Percentiles rank a stretch among this genome's conserved stretches.
phyloP scores from a whole-genome alignment of 345 rosid genomes.

The Eucalyptus erythrocorys region DNA sequence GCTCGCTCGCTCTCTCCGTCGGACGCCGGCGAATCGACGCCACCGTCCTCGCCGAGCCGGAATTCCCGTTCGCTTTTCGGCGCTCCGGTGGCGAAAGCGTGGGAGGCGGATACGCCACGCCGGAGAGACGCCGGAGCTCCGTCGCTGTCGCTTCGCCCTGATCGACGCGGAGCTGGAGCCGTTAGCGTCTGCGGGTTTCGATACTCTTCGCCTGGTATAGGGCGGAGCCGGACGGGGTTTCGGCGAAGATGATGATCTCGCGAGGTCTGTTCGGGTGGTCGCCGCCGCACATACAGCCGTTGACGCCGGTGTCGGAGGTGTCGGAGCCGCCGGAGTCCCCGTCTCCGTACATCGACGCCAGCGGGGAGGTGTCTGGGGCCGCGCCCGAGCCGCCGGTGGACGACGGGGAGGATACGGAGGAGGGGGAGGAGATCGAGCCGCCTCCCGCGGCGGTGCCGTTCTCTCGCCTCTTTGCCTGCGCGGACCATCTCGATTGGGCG shows the following conservation, averaged over 20 bases:
- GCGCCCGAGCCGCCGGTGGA: constrained; percentile 23
- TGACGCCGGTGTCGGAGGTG: constrained; percentile 97
- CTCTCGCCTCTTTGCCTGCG: constrained; percentile 69
- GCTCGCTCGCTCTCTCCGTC: background rate
- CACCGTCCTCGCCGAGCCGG: background rate
- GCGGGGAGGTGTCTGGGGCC: constrained; percentile 46
- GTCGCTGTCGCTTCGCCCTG: background rate
- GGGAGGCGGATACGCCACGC: background rate
- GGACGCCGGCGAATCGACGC: background rate
- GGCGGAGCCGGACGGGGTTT: background rate
- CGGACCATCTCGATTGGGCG: constrained; percentile 84
- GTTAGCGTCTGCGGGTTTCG: background rate
- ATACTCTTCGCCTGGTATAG: background rate
- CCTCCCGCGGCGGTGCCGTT: constrained; percentile 99
- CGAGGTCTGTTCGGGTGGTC: constrained; percentile 99
- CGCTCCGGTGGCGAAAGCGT: background rate
- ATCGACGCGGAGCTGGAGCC: background rate
- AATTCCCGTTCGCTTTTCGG: background rate
- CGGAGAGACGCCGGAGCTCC: background rate
- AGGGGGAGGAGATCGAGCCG: constrained; percentile 77
- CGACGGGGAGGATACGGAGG: constrained; percentile 79
- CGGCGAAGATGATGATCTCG: constrained; percentile 63
- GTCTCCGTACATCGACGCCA: constrained; percentile 73
- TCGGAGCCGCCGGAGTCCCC: constrained; percentile 99
- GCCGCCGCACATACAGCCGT: constrained; percentile 94